Evolutionary conservation across 2,329 filamentous ascomycete species (phyloP).

Genomic region (Neonectria magnoliae): DNA sequence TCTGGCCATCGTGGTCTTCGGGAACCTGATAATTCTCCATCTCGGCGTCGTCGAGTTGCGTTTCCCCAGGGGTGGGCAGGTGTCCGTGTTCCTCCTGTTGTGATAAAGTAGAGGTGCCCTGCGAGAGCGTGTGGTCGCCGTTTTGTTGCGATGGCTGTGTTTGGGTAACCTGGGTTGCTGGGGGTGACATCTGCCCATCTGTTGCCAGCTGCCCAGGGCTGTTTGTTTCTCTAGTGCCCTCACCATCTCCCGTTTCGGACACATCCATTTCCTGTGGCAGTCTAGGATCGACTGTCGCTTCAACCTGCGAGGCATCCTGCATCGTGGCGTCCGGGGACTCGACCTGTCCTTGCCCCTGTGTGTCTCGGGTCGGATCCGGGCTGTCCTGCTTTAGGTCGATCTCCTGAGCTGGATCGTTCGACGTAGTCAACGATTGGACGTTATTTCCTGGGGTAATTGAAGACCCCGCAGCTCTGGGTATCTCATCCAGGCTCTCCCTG

Average conservation of each 20-base stretch:
- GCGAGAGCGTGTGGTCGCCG: slow-evolving; percentile 18
- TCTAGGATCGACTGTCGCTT: slow-evolving; percentile 7
- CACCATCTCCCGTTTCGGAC: slow-evolving; percentile 11
- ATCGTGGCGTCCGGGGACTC: slow-evolving; percentile 31
- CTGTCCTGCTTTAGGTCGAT: slow-evolving; percentile 6
- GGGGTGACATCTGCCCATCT: slow-evolving; percentile 36
- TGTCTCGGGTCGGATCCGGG: slow-evolving; percentile 9
- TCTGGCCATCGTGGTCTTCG: slow-evolving; percentile 19
- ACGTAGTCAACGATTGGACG: slow-evolving; percentile 10
- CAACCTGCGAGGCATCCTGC: slow-evolving; percentile 24
- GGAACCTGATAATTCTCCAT: slow-evolving; percentile 25
- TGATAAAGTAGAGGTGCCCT: slow-evolving; percentile 21
- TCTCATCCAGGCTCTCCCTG: slow-evolving; percentile 14
- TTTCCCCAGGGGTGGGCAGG: slow-evolving; percentile 38
- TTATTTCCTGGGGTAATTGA: slow-evolving; percentile 20
- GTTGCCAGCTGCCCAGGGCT: slow-evolving; percentile 19
- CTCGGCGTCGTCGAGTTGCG: slow-evolving; percentile 34
- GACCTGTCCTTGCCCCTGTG: slow-evolving; percentile 12
- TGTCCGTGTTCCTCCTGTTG: slow-evolving; percentile 23
- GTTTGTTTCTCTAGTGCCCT: slow-evolving; percentile 14
- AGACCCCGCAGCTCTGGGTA: slow-evolving; percentile 18
- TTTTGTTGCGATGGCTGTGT: slow-evolving; percentile 27
- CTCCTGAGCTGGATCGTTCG: slow-evolving; percentile 14
- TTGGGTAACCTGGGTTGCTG: slow-evolving; percentile 32
- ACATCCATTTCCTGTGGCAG: slow-evolving; percentile 7